These are phyloP conservation scores for Penicillium sp. DNA, from an alignment of 2,329 filamentous ascomycete genomes.

Conservation along the genomic window DNA sequence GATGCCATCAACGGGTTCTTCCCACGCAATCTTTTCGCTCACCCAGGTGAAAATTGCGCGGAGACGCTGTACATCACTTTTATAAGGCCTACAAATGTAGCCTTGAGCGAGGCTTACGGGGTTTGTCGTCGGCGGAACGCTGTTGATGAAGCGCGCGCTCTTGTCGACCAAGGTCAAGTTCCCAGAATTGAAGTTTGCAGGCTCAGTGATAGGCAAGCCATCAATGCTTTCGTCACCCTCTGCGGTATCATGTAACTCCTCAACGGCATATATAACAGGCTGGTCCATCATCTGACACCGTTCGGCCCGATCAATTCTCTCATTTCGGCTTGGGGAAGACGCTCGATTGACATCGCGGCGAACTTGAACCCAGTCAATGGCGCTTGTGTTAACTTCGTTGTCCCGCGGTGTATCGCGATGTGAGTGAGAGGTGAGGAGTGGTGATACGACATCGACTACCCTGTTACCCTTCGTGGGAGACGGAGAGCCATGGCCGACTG, in stretches of 20 bases:
- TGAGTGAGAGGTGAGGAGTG: conserved; percentile 33
- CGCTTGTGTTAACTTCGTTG: conserved; percentile 62
- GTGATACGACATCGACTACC: conserved; percentile 48
- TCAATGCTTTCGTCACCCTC: conserved; percentile 90
- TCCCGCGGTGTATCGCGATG: conserved; percentile 62
- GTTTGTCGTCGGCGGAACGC: conserved; percentile 77
- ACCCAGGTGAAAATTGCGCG: conserved; percentile 98
- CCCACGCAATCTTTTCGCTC: conserved; percentile 91
- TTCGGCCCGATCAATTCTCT: conserved; percentile 80
- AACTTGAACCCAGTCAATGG: conserved; percentile 93
- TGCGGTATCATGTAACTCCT: conserved; percentile 79
- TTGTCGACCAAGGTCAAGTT: conserved; percentile 92
- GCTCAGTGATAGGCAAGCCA: conserved; percentile 76
- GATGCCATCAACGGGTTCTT: conserved; percentile 87
- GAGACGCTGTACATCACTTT: conserved; percentile 88
- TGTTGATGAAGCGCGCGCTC: conserved; percentile 86
- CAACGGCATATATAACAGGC: conserved; percentile 82
- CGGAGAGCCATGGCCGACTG: conserved; percentile 56
- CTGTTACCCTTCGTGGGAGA: conserved; percentile 51
- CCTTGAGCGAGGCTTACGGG: conserved; percentile 81
- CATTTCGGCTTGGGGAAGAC: conserved; percentile 87
- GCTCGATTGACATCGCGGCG: conserved; percentile 93
- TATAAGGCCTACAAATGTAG: conserved; percentile 90
- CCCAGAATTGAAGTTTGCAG: conserved; percentile 76
- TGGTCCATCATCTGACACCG: conserved; percentile 94